A percentile compares a stretch with the other conserved stretches of the same genome.
phyloP scores from a whole-genome alignment of 2,329 filamentous ascomycete genomes.

The Xylariomycetidae sp. region DNA sequence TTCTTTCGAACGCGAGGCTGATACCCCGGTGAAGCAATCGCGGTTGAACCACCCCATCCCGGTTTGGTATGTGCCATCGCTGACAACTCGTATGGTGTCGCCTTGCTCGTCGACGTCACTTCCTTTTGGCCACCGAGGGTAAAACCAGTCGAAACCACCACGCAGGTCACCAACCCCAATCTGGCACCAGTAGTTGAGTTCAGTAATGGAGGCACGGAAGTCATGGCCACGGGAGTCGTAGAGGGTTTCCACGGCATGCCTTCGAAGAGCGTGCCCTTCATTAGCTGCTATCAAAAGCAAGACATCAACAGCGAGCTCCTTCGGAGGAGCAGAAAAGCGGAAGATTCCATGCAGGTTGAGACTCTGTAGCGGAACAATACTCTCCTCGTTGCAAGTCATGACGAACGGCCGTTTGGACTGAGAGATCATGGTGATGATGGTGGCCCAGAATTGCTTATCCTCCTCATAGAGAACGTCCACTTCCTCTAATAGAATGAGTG shows the following conservation, averaged over 20 bases:
- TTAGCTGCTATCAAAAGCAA: slow-evolving; percentile 76
- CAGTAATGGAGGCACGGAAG: slow-evolving; percentile 72
- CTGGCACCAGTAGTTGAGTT: slow-evolving; percentile 96
- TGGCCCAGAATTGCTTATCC: slow-evolving; percentile 91
- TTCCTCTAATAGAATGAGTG: slow-evolving; percentile 88
- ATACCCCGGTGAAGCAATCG: slow-evolving; percentile 41
- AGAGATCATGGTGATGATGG: slow-evolving; percentile 67
- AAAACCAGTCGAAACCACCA: slow-evolving; percentile 86
- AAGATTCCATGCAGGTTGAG: slow-evolving; percentile 83
- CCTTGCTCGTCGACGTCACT: slow-evolving; percentile 62
- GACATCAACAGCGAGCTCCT: slow-evolving; percentile 68
- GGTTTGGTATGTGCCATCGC: slow-evolving; percentile 66
- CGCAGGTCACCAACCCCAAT: slow-evolving; percentile 87
- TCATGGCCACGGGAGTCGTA: slow-evolving; percentile 66
- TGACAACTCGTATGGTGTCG: slow-evolving; percentile 69
- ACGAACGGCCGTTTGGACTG: slow-evolving; percentile 89
- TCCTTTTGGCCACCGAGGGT: slow-evolving; percentile 68
- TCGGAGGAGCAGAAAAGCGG: slow-evolving; percentile 62
- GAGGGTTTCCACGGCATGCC: slow-evolving; percentile 61
- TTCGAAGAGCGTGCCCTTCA: slow-evolving; percentile 75
- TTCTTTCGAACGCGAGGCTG: slow-evolving; percentile 39
- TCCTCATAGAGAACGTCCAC: slow-evolving; percentile 92
- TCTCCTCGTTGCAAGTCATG: slow-evolving; percentile 91
- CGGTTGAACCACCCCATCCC: slow-evolving; percentile 74
- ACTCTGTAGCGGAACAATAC: slow-evolving; percentile 65